Evolutionary conservation across 2,329 filamentous ascomycete species (phyloP).

Genomic region (Verticillium isaacii): DNA sequence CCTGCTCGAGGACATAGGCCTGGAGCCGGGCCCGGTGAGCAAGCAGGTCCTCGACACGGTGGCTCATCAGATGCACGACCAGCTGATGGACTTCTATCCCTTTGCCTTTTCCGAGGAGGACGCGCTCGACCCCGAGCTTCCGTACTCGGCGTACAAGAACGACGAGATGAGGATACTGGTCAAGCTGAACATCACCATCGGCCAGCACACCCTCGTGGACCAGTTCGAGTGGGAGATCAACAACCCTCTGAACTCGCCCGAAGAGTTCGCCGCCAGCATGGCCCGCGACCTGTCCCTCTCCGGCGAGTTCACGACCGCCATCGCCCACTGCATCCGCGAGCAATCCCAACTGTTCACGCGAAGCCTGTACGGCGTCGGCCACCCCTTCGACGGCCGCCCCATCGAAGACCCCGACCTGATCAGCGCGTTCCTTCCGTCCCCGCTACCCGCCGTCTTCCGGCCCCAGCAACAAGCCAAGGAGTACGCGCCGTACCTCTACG

Average conservation of each 20-base stretch:
- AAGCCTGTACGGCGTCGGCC: slow-evolving; percentile 86
- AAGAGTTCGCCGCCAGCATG: slow-evolving; percentile 90
- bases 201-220: slow-evolving; percentile 86
- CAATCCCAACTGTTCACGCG: slow-evolving; percentile 92
- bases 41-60: slow-evolving; percentile 60
- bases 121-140: slow-evolving; percentile 80
- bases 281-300: slow-evolving; percentile 83
- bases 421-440: slow-evolving; percentile 79
- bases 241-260: slow-evolving; percentile 86
- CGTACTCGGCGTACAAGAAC: slow-evolving; percentile 94
- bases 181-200: slow-evolving; percentile 97
- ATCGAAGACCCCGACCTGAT: slow-evolving; percentile 89
- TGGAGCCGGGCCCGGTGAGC: slow-evolving; percentile 45
- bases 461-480: slow-evolving; percentile 92
- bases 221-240: slow-evolving; percentile 99
- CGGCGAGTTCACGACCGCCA: slow-evolving; percentile 94
- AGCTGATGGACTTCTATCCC: slow-evolving; percentile 89
- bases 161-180: slow-evolving; percentile 97
- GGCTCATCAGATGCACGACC: slow-evolving; percentile 72
- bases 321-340: slow-evolving; percentile 95
- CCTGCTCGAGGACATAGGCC: slow-evolving; percentile 83
- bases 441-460: slow-evolving; percentile 76
- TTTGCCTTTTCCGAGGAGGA: slow-evolving; percentile 88
- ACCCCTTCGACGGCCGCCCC: slow-evolving; percentile 90
- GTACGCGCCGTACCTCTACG: slow-evolving; percentile 88